Evolutionary conservation across 768 basidiomycete species (phyloP), one percentile per base, ranked within the genome.

Genomic region (Tylopilus vinaceipallidus): DNA sequence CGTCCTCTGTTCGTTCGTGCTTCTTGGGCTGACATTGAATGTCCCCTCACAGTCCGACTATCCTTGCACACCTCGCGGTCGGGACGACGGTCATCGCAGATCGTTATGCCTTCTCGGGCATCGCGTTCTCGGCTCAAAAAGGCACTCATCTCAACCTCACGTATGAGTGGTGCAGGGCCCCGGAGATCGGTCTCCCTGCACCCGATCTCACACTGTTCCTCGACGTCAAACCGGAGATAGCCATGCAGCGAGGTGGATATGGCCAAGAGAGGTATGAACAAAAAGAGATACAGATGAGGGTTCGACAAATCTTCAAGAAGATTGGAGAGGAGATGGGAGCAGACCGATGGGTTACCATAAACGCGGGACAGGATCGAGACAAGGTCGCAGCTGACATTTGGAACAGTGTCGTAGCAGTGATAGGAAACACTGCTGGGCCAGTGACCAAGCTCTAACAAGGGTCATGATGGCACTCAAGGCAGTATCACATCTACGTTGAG

Each of bases 41-140:
- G 7, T 12, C 26, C 14, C 12, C n/a, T n/a, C 23, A 56, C 52
- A 87, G 89, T 22, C 67, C 83, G 3, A 74, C 73, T 0, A 92
- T 98, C 43, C 73, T 81, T 49, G 60, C 69, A 6, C 71, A 80
- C 20, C 75, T 97, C 3, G 66, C 66, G 0, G 61, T 73, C 0
- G 92, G 93, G 0, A 87, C 82, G 4, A 79, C 81, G 0, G 73
- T 99, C 62, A 70, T 99, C 38, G 92, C 90, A 61, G 95, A 98
- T 66, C 80, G 97, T 36, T 99, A 98, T 65, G 91, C 94, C 1
- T 98, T 98, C 70, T 98, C 95, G 3, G 95, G 95, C 0, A 86
- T 94, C 55, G 94, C 92, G 2, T 98, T 98, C 66, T 86, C 86
- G 13, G 77, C 79, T 1, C 75, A 84, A 16, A 86, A 87, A 57